These are phyloP conservation scores for Secale cereale DNA, from an alignment of 176 grass and related monocot species.

Conservation along the genomic window DNA sequence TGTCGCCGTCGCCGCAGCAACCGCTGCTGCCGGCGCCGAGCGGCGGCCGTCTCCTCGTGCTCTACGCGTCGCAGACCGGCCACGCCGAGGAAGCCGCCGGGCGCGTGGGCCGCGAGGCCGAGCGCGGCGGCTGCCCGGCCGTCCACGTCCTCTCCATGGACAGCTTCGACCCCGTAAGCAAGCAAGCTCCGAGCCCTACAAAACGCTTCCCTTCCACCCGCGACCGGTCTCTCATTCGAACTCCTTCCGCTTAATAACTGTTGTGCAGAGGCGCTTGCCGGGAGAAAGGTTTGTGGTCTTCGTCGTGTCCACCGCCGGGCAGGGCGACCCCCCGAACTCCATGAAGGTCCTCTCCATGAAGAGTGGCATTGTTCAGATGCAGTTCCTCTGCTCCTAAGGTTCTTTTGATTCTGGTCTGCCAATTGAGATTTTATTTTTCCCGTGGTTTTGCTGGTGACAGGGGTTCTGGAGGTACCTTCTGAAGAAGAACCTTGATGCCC, in stretches of 20 bases:
- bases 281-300: conserved; percentile 55
- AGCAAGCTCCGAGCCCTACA: conserved; percentile 14
- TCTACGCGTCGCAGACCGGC: conserved; percentile 81
- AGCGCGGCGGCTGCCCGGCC: conserved; percentile 69
- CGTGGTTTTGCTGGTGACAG: conserved; percentile 12
- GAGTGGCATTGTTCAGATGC: neutral
- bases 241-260: no score
- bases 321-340: conserved; percentile 82
- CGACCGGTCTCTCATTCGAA: no score
- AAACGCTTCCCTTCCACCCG: neutral
- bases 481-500: conserved; percentile 40
- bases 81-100: conserved; percentile 76
- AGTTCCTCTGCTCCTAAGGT: neutral
- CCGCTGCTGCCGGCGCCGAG: neutral
- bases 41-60: conserved; percentile 46
- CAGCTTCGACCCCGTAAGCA: conserved; percentile 52
- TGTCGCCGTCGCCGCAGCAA: no score
- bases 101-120: conserved; percentile 64
- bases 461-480: conserved; percentile 76
- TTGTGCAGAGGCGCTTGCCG: conserved; percentile 48
- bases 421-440: neutral
- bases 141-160: conserved; percentile 77
- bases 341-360: conserved; percentile 86
- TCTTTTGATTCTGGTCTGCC: neutral
- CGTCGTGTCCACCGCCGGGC: conserved; percentile 88